These are phyloP conservation scores for Cornus controversa DNA, from an alignment of 148 eudicot genomes.

Conservation along the genomic window DNA sequence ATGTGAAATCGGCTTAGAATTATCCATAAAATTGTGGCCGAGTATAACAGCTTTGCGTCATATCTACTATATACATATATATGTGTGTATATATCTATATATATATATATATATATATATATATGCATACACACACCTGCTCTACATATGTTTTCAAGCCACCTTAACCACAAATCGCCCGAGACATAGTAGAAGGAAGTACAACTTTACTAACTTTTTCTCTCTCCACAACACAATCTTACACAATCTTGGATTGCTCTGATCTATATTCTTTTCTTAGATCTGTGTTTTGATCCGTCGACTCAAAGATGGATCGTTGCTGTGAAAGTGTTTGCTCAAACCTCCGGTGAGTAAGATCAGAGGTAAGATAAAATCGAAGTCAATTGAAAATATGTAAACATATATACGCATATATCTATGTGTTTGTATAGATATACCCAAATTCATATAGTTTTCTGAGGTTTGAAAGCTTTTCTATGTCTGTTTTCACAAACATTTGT, in stretches of 20 bases:
- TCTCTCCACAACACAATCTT: background rate
- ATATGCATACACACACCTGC: no score
- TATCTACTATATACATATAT: background rate
- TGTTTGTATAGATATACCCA: background rate
- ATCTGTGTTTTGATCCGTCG: background rate
- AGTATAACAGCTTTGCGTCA: background rate
- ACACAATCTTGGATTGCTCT: background rate
- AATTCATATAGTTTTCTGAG: background rate
- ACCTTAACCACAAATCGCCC: background rate
- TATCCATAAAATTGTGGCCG: no score
- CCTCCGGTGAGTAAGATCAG: background rate
- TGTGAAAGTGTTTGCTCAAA: no score
- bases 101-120: background rate
- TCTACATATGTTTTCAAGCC: background rate
- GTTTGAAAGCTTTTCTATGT: background rate
- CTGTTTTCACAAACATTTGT: background rate
- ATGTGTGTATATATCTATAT: background rate
- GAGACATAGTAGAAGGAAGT: background rate
- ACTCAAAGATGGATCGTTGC: background rate
- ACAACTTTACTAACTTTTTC: background rate
- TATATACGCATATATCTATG: no score
- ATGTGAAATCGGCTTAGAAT: no score
- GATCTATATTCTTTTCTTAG: background rate
- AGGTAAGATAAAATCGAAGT: slow-evolving; percentile 4
- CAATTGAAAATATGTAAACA: background rate